Evolutionary conservation across 2,329 filamentous ascomycete genomes (phyloP).

Genomic region (Pezicula radicicola): DNA sequence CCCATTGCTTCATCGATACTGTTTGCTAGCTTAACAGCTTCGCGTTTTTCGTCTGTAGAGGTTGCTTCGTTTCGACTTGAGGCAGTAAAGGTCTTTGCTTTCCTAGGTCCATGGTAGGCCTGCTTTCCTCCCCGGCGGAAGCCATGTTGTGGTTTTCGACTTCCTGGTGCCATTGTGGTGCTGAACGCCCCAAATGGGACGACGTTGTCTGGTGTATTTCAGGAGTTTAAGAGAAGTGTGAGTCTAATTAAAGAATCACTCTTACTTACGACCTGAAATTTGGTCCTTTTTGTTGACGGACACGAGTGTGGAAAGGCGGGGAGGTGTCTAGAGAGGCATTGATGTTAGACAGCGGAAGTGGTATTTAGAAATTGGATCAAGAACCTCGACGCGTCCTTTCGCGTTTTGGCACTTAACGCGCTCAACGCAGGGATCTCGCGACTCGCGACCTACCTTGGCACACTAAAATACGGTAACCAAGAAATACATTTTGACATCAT

Average conservation of each 20-base stretch:
- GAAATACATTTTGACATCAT: constrained; percentile 2
- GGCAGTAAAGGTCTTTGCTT: constrained; percentile 75
- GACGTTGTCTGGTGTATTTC: background rate
- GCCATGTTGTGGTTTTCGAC: constrained; percentile 61
- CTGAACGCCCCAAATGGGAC: constrained; percentile 11
- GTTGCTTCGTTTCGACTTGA: constrained; percentile 78
- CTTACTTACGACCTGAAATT: too few species aligned
- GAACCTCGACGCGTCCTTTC: background rate
- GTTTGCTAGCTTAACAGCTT: constrained; percentile 79
- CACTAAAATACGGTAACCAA: constrained; percentile 2
- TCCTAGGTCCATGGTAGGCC: constrained; percentile 66
- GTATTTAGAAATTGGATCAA: too few species aligned
- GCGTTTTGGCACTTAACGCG: background rate
- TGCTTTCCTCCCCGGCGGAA: constrained; percentile 65
- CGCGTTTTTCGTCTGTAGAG: constrained; percentile 88
- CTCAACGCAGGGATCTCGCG: background rate
- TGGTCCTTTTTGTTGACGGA: too few species aligned
- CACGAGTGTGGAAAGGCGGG: background rate
- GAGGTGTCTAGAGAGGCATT: background rate
- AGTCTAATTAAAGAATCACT: constrained; percentile 26
- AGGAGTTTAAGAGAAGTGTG: too few species aligned
- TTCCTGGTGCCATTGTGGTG: constrained; percentile 48
- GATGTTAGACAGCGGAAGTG: background rate
- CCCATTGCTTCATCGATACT: constrained; percentile 94
- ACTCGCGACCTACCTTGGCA: background rate